Evolutionary conservation across 2,329 filamentous ascomycete genomes (phyloP), one percentile per base, ranked within the genome.

Genomic region (Simplicillium sp.): DNA sequence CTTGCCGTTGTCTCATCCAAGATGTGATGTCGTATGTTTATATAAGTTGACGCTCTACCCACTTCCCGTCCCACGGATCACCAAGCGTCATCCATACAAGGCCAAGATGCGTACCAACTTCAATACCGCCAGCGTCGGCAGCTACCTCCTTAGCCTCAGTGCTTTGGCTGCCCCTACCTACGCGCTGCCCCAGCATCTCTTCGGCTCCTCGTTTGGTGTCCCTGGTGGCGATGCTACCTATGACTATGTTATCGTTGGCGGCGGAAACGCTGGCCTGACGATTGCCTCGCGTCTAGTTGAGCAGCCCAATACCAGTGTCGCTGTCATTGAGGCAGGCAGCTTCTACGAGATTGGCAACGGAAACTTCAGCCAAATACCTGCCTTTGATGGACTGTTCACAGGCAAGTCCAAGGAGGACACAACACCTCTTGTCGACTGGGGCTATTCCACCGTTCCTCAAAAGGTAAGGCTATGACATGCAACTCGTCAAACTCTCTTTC

Each of bases 291-390:
- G 57, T 3, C 50, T 61, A 2, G 48, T 54, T 12, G 40, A 50
- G 3, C 38, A 45, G 13, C 44, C 38, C 28, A 31, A 31, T 15
- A 17, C 17, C 18, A 38, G 43, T 7, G 56, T 61, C 16, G 55
- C 57, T 31, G 50, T 60, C 11, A 45, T 61, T 36, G 58, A 61
- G 44, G 58, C 56, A 2, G 58, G 58, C 16, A 45, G 43, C 3
- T 54, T 55, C 28, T 54, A 54, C 42, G 48, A 58, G 42, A 42
- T 49, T 32, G 43, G 41, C n/a, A 52, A 52, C 18, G 47, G 46
- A 12, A 49, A 50, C 39, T 42, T 41, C 7, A 45, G 43, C 37
- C 38, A 46, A 11, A 39, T 53, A 1, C 50, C 45, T 18, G 37
- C 29, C 38, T 51, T 13, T n/a, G 36, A 12, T 25, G 15, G n/a